These are phyloP conservation scores for Lachancea sp. DNA, from an alignment of 805 yeast genomes.

Conservation along the genomic window DNA sequence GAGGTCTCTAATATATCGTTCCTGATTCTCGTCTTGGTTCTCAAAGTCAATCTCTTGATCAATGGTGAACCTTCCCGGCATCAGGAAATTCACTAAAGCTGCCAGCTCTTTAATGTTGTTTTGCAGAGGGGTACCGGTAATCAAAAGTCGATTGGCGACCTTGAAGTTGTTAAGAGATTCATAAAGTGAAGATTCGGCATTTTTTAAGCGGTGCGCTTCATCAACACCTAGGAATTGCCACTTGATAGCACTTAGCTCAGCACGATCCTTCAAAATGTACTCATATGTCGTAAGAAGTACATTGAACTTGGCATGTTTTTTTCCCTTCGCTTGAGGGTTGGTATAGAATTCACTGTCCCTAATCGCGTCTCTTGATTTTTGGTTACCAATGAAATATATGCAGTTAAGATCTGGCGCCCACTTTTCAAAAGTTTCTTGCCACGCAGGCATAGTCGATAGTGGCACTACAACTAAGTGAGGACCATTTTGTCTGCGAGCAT, in stretches of 20 bases:
- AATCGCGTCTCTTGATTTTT: constrained; percentile 73
- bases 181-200: constrained; percentile 87
- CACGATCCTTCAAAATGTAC: constrained; percentile 83
- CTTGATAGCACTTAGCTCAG: constrained; percentile 70
- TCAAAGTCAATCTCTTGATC: constrained; percentile 96
- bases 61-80: constrained; percentile 89
- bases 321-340: constrained; percentile 38
- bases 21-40: constrained; percentile 80
- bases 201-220: constrained; percentile 95
- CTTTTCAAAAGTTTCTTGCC: constrained; percentile 97
- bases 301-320: constrained; percentile 77
- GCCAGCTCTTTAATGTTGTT: constrained; percentile 93
- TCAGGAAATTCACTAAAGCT: constrained; percentile 86
- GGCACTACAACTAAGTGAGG: constrained; percentile 97
- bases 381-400: constrained; percentile 88
- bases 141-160: constrained; percentile 75
- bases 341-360: constrained; percentile 81
- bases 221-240: constrained; percentile 99
- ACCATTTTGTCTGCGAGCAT: constrained; percentile 94
- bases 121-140: constrained; percentile 97
- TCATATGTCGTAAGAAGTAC: constrained; percentile 93
- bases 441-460: constrained; percentile 89
- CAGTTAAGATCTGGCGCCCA: constrained; percentile 98
- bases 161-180: constrained; percentile 80
- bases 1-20: constrained; percentile 75